Base-by-base conservation (phyloP, 306 rosid genomes). In the Prunus mira region DNA sequence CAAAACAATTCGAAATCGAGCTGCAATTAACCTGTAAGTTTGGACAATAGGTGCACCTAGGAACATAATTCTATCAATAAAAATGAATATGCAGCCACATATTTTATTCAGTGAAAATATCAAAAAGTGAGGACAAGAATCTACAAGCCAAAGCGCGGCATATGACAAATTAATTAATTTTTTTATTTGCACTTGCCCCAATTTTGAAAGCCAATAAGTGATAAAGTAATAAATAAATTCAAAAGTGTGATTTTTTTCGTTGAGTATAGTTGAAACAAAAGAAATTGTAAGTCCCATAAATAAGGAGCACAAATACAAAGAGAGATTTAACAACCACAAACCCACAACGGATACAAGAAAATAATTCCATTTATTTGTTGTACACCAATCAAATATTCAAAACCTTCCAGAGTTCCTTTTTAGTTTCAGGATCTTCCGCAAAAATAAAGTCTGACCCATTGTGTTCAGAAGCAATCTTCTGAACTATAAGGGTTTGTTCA, bases 391-490 rank as follows among this genome's bases (percentile, higher is more conserved):
- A 15, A 68, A 50, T 61, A 75, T 71, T 19, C 12, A 25, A 30
- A 81, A 95, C 98, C 98, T 85, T 85, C 98, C 98, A 95, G 43
- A 95, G 95, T 79, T 95, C 96, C 65, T 86, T 88, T 80, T 92
- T 92, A 9, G 89, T 91, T 80, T 90, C 92, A 55, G 91, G 93
- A 55, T 95, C 98, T 88, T 90, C 97, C 1, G 97, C 91, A 74
- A 82, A 95, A 74, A 90, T 93, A 88, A 92, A 95, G 87, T 90
- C 97, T 3, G 98, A 89, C 73, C 98, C 98, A 85, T 91, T 84
- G 91, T 95, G 98, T 76, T 90, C 89, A 20, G 89, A 82, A 73
- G 82, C 93, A 81, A 95, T 83, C 84, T 81, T 82, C 87, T 89
- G 95, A 82, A 95, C 96, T 77, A 92, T 90, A 81, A 84, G 86